These are phyloP conservation scores for Gorgonomyces haynaldii DNA, from an alignment of 192 early-diverging fungal species.

Conservation along the genomic window DNA sequence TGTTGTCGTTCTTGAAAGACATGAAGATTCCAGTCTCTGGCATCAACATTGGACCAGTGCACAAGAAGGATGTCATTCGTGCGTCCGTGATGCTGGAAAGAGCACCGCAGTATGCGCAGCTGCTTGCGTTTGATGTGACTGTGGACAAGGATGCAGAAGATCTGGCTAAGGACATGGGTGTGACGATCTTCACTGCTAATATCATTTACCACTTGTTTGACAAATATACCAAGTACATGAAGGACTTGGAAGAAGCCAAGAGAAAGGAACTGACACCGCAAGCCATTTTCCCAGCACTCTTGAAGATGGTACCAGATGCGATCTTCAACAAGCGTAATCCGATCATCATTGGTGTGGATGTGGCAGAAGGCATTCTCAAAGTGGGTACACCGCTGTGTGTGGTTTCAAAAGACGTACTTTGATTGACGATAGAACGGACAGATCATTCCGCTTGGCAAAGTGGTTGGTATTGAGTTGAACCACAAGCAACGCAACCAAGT, in stretches of 20 bases:
- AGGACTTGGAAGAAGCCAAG: constrained; percentile 69
- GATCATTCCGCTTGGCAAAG: constrained; percentile 71
- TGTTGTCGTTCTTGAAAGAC: constrained; percentile 79
- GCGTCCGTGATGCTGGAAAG: constrained; percentile 88
- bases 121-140: constrained; percentile 41
- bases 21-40: constrained; percentile 93
- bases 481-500: constrained; percentile 71
- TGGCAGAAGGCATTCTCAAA: constrained; percentile 81
- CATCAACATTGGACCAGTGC: constrained; percentile 94
- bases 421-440: constrained; percentile 35
- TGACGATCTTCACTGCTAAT: constrained; percentile 90
- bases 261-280: constrained; percentile 73
- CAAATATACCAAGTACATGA: constrained; percentile 70
- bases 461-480: constrained; percentile 86
- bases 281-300: constrained; percentile 93
- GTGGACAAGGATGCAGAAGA: constrained; percentile 77
- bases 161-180: constrained; percentile 79
- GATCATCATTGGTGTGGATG: constrained; percentile 90
- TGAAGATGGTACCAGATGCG: constrained; percentile 76
- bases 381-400: constrained; percentile 89
- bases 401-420: constrained; percentile 43
- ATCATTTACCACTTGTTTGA: constrained; percentile 99
- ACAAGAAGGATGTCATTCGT: constrained; percentile 91
- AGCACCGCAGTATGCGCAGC: constrained; percentile 59
- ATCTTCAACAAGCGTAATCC: constrained; percentile 94